Evolutionary conservation across 2,329 filamentous ascomycete species (phyloP), one percentile per base, ranked within the genome.

Genomic region (Fusarium proliferatum): DNA sequence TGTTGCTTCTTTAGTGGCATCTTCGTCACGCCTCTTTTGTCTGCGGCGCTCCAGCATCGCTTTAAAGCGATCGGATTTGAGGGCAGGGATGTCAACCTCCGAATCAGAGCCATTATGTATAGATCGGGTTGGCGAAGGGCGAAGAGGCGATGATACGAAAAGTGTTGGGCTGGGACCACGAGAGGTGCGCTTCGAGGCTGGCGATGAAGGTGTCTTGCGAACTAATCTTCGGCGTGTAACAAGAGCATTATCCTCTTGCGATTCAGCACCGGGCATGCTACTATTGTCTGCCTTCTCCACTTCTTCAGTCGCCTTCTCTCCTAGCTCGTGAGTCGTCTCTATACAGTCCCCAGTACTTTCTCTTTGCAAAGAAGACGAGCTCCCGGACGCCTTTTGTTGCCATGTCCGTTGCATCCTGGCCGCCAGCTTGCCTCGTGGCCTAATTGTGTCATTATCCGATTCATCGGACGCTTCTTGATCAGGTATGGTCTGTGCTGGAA

Each of bases 41-140:
- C 91, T 89, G 78, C 96, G 96, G 76, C 90, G 89, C 51, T 90
- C 90, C 16, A 96, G 88, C 0, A 97, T 88, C 12, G 92, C 92
- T 69, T 90, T 86, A 77, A 97, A 91, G 9, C 92, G 89, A 45
- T 88, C 85, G 55, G 90, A 88, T 68, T 87, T 84, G 61, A 82
- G 71, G 16, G 82, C 70, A 10, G 88, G 85, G 2, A 89, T 65
- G 11, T 88, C 86, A 15, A 83, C 82, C 28, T 89, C 87, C 6
- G 82, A 85, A 51, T 82, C 84, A 5, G 81, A 80, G 45, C 82
- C 85, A 42, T 82, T 78, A 23, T 74, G 77, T 6, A 72, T 58
- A 36, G 74, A 71, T 60, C 80, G 80, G 17, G 75, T 49, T 45
- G 80, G 79, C 15, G 80, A 83, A 48, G 76, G 80, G 71, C 76